Evolutionary conservation across 2,329 filamentous ascomycete species (phyloP).

Genomic region (Neophaeococcomyces mojaviensis): DNA sequence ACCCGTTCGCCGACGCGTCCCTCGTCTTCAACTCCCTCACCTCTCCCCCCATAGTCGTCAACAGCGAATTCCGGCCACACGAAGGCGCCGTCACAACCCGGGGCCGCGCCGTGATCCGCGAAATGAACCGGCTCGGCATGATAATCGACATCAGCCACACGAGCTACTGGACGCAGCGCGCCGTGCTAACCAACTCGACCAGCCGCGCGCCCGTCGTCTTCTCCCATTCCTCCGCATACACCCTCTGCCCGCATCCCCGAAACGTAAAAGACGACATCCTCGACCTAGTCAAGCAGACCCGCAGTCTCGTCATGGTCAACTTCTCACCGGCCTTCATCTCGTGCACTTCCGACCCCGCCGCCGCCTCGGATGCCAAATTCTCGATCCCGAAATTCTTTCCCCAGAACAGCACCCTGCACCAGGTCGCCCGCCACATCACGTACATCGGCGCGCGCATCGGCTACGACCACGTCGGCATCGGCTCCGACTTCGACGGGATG

Average conservation of each 20-base stretch:
- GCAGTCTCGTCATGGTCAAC: constrained; percentile 84
- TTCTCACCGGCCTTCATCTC: constrained; percentile 77
- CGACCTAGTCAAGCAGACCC: constrained; percentile 62
- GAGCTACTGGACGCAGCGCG: constrained; percentile 72
- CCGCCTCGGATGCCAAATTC: background rate
- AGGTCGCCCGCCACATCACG: constrained; percentile 72
- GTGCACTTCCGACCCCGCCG: constrained; percentile 46
- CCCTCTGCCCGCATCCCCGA: constrained; percentile 76
- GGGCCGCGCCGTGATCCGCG: constrained; percentile 62
- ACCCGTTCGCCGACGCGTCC: constrained; percentile 79
- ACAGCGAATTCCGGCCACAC: constrained; percentile 18
- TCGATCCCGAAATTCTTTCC: constrained; percentile 58
- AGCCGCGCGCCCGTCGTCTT: constrained; percentile 70
- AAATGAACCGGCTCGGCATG: constrained; percentile 95
- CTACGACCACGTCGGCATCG: constrained; percentile 79
- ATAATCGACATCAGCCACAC: constrained; percentile 84
- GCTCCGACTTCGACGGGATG: constrained; percentile 78
- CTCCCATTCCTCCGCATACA: constrained; percentile 75
- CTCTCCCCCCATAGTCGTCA: constrained; percentile 25
- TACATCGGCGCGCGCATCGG: constrained; percentile 78
- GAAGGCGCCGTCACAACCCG: constrained; percentile 61
- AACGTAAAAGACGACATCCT: constrained; percentile 85
- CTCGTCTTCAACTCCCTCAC: constrained; percentile 41
- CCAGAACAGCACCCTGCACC: constrained; percentile 62
- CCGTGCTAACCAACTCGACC: constrained; percentile 53